These are phyloP conservation scores for Lentinula lateritia DNA, from an alignment of 768 basidiomycete species.

Conservation along the genomic window DNA sequence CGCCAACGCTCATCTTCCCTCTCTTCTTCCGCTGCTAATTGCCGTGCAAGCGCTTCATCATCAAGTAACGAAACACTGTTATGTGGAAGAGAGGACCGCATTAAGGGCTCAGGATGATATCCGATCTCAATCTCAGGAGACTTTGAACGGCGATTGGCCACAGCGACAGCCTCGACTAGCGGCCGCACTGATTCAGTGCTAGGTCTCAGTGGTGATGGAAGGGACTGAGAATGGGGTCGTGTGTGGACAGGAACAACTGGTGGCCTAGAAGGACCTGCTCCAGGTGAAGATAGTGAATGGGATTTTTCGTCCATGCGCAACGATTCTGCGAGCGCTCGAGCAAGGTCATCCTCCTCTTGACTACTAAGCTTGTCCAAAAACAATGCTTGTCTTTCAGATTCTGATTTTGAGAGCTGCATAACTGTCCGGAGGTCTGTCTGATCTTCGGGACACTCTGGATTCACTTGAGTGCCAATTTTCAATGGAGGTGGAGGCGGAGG, in stretches of 20 bases:
- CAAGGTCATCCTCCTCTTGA: conserved; percentile 65
- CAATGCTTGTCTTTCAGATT: conserved; percentile 19
- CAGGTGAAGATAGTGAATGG: conserved; percentile 3
- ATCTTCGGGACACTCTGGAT: conserved; percentile 12
- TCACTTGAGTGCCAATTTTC: conserved; percentile 21
- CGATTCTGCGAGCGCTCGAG: conserved; percentile 56
- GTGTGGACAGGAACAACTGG: conserved; percentile 3
- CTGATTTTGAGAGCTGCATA: conserved; percentile 44
- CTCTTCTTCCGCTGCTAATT: conserved; percentile 15
- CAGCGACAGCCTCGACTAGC: not conserved
- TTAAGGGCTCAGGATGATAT: not conserved
- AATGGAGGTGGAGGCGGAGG: conserved; percentile 20
- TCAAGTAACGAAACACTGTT: conserved; percentile 18
- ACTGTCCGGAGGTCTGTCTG: conserved; percentile 43
- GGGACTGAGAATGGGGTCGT: not conserved
- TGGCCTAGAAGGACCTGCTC: conserved; percentile 19
- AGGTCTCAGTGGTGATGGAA: not conserved
- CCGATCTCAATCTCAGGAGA: not conserved
- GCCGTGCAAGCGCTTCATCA: conserved; percentile 24
- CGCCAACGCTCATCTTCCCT: conserved; percentile 6
- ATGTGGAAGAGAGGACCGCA: not conserved
- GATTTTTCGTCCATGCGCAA: conserved; percentile 11
- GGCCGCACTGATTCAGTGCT: conserved; percentile 10
- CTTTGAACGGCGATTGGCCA: not conserved
- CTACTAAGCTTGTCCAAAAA: conserved; percentile 22